Evolutionary conservation across 1,284 basidiomycete genomes (phyloP).

Genomic region (Naganishia sp.): DNA sequence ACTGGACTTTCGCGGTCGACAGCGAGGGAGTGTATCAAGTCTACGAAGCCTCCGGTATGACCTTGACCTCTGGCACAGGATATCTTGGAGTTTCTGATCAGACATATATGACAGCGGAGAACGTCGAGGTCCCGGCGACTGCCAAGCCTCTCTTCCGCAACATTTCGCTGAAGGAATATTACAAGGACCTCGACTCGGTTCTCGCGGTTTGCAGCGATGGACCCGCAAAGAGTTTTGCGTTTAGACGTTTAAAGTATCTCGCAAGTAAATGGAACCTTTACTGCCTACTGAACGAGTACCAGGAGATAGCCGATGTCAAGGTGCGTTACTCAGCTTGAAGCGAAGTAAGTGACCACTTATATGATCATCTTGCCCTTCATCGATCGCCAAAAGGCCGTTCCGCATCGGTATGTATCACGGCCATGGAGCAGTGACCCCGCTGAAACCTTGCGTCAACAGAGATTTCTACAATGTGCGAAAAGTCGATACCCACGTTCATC

Average conservation of each 20-base stretch:
- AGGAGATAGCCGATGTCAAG: constrained; percentile 97
- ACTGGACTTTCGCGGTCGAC: constrained; percentile 66
- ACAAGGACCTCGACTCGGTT: constrained; percentile 90
- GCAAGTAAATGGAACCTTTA: constrained; percentile 97
- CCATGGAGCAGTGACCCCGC: constrained; percentile 11
- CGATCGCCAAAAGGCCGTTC: constrained; percentile 61
- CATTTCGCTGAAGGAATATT: constrained; percentile 78
- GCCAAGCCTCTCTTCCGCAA: constrained; percentile 75
- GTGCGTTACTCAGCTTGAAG: constrained; percentile 49
- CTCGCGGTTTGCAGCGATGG: constrained; percentile 85
- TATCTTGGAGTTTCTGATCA: not conserved
- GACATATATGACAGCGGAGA: not conserved
- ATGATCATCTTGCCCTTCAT: not conserved
- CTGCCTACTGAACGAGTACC: constrained; percentile 86
- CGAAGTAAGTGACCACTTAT: constrained; percentile 18
- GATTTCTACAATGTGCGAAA: constrained; percentile 99
- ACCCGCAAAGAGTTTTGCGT: constrained; percentile 94
- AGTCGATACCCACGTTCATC: constrained; percentile 98
- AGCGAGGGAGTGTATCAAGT: constrained; percentile 85
- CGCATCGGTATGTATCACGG: constrained; percentile 61
- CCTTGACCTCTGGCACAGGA: not conserved
- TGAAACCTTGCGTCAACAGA: constrained; percentile 54
- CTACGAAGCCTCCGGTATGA: constrained; percentile 56
- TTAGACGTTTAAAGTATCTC: constrained; percentile 86
- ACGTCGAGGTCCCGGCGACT: constrained; percentile 31